Percentiles rank a stretch among this genome's conserved stretches.
Conservation (phyloP, 2,329 filamentous ascomycete genomes). For the Monilinia laxa region DNA sequence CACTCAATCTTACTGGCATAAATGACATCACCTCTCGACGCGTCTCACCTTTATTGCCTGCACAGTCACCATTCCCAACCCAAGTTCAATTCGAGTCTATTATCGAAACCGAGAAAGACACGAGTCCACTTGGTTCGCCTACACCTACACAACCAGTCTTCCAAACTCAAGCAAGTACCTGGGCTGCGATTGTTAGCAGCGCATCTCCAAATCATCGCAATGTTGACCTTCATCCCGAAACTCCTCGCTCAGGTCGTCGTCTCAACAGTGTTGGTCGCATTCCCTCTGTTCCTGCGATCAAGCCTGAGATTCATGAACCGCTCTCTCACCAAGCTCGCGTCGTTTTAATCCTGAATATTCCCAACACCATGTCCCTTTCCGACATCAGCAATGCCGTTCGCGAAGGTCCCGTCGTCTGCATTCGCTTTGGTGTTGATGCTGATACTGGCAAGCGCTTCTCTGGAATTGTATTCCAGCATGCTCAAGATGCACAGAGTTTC, state of each 20-base stretch:
- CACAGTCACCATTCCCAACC: constrained; percentile 19
- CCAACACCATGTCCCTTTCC: constrained; percentile 30
- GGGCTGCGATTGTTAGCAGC: constrained; percentile 35
- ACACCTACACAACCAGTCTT: constrained; percentile 12
- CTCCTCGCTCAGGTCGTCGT: constrained; percentile 22
- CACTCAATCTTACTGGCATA: constrained; percentile 2
- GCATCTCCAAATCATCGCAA: constrained; percentile 25
- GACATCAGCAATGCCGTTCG: constrained; percentile 36
- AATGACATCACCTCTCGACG: not conserved
- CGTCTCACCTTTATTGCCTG: constrained; percentile 11
- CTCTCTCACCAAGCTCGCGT: constrained; percentile 33
- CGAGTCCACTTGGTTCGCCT: not conserved
- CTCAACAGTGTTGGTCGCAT: constrained; percentile 22
- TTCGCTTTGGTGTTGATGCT: constrained; percentile 34
- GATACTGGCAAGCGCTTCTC: constrained; percentile 30
- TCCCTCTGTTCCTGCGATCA: not conserved
- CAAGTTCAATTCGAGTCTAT: not conserved
- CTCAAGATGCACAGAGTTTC: constrained; percentile 33
- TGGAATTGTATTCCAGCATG: constrained; percentile 37
- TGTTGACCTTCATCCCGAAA: constrained; percentile 30
- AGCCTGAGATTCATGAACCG: constrained; percentile 23
- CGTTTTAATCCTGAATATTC: constrained; percentile 37
- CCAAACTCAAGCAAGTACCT: constrained; percentile 29
- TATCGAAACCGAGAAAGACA: not conserved
- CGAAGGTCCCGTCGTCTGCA: constrained; percentile 37